These are phyloP conservation scores for Ophiocordyceps camponoti-leonardi DNA, from an alignment of 2,329 filamentous ascomycete species.

Conservation along the genomic window DNA sequence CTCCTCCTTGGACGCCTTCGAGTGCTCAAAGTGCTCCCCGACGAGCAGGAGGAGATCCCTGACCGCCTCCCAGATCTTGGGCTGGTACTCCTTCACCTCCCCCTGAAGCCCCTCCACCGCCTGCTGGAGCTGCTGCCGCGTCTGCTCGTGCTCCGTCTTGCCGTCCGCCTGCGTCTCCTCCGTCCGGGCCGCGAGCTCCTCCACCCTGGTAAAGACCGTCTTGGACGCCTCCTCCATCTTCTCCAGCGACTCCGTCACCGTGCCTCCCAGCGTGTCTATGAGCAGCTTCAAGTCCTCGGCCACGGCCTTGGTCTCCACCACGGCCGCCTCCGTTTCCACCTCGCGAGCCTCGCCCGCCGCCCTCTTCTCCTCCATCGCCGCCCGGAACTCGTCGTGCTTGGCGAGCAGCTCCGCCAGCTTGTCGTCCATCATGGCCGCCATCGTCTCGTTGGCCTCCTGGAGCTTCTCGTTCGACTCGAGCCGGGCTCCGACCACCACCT, in stretches of 20 bases:
- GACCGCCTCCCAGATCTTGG: conserved; percentile 72
- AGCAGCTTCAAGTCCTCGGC: conserved; percentile 77
- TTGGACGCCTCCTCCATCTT: conserved; percentile 78
- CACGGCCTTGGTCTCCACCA: conserved; percentile 59
- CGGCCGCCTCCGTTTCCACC: conserved; percentile 52
- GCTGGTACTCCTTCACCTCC: conserved; percentile 68
- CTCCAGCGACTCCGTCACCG: conserved; percentile 66
- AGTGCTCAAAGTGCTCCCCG: conserved; percentile 76
- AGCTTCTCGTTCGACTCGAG: conserved; percentile 72
- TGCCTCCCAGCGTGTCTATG: conserved; percentile 68
- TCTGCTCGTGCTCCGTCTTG: conserved; percentile 67
- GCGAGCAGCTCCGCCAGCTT: conserved; percentile 60
- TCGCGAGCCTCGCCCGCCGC: conserved; percentile 59
- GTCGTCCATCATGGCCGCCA: conserved; percentile 41
- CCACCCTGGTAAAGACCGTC: conserved; percentile 68
- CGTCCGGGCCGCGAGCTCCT: conserved; percentile 57
- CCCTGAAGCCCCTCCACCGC: conserved; percentile 62
- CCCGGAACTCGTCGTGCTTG: conserved; percentile 79
- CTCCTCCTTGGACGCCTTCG: conserved; percentile 44
- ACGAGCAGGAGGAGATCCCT: conserved; percentile 74
- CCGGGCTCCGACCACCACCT: conserved; percentile 63
- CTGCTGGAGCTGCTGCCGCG: conserved; percentile 64
- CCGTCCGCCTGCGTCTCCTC: conserved; percentile 59
- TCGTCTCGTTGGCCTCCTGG: conserved; percentile 34
- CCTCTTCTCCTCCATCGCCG: conserved; percentile 54